Base-by-base conservation (phyloP, 1,284 basidiomycete species). In the Peniophora sp. region DNA sequence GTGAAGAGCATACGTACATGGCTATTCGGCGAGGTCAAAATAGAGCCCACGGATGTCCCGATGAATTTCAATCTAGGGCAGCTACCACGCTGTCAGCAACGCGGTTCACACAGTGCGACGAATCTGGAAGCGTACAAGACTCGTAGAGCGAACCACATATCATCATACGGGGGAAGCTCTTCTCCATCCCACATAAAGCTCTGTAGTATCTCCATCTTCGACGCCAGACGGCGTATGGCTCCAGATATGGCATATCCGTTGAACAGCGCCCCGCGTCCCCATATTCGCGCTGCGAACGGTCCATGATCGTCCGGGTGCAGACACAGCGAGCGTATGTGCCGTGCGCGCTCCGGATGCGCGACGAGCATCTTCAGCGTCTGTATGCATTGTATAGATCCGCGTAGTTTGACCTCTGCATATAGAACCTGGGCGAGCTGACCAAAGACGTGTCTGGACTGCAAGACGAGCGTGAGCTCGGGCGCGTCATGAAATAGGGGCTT, bases 81-180 rank as follows among this genome's bases (percentile, higher is more conserved):
- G 24, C 85, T 87, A 55, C 10, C 27, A 32, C 27, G 27, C 27
- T 32, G 12, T 32, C 27, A 32, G 47, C 24, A 11, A 24, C 17
- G 20, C 11, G 15, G 27, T 45, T 35, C 24, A 51, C 23, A 24
- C 12, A 32, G 12, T 24, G 46, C n/a, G 3, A 3, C 24, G 34
- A 42, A 3, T 15, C 15, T 9, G 37, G 20, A 27, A 20, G 68
- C 77, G 59, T 62, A 87, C 85, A 76, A 78, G 51, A 75, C 64
- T 35, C 82, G 75, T 55, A 88, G 68, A 50, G 79, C 76, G 54
- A 82, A 76, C 85, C 85, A 88, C 80, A 88, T 82, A 54, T 83
- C 78, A 55, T 88, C 85, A 53, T 78, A 69, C 35, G 73, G 76
- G 2, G 84, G 75, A 32, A 78, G 64, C 57, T 85, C 83, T 49